These are phyloP conservation scores for Nannochloropsis granulata DNA, from an alignment of 108 stramenopile genomes.

Conservation along the genomic window DNA sequence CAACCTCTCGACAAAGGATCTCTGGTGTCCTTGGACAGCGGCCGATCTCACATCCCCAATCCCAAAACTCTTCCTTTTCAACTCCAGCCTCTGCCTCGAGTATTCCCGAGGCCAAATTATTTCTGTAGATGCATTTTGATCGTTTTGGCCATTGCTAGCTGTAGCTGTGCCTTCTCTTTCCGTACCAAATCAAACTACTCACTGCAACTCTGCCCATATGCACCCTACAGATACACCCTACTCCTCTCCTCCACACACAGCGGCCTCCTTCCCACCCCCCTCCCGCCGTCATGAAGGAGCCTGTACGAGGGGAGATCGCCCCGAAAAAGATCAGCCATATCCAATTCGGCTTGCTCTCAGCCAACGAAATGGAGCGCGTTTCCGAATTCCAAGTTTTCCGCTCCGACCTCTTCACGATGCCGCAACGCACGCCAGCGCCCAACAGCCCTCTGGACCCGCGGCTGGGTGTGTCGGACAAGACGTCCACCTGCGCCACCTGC, in stretches of 20 bases:
- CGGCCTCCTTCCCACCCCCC: not conserved
- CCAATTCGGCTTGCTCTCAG: slow-evolving; percentile 83
- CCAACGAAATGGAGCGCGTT: slow-evolving; percentile 72
- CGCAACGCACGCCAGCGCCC: slow-evolving; percentile 62
- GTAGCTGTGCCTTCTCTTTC: no score
- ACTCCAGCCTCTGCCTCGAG: no score
- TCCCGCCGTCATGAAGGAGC: not conserved
- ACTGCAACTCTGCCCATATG: not conserved
- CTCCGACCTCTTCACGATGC: slow-evolving; percentile 85
- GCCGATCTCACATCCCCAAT: no score
- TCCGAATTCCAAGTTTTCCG: slow-evolving; percentile 70
- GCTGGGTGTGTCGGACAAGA: slow-evolving; percentile 83
- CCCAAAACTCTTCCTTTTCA: no score
- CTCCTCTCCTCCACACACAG: not conserved
- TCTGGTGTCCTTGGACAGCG: no score
- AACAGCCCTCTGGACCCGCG: slow-evolving; percentile 80
- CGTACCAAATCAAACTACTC: no score
- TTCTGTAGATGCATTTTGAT: no score
- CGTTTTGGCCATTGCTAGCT: no score
- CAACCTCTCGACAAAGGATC: no score
- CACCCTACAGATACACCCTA: not conserved
- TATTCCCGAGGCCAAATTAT: no score
- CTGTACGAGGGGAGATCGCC: slow-evolving; percentile 14
- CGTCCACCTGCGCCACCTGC: slow-evolving; percentile 71
- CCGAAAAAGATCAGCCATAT: slow-evolving; percentile 85